phyloP scores from a whole-genome alignment of 139 green algal species.

The Tetraselmis striata region DNA sequence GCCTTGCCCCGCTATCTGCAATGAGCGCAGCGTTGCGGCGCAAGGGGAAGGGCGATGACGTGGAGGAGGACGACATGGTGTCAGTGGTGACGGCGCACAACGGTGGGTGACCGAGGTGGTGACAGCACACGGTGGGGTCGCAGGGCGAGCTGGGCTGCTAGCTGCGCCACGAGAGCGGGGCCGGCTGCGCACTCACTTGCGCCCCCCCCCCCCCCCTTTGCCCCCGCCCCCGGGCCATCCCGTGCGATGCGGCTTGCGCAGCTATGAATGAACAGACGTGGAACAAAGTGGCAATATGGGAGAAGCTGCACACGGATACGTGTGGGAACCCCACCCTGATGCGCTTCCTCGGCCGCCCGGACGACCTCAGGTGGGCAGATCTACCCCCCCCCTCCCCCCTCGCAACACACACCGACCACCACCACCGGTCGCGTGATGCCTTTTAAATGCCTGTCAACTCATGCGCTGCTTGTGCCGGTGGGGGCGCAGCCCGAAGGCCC shows the following conservation, averaged over 20 bases:
- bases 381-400: too few relatives aligned
- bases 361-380: slow-evolving; percentile 81
- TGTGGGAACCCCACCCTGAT: slow-evolving; percentile 67
- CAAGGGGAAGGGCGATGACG: slow-evolving; percentile 91
- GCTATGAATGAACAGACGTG: slow-evolving; percentile 95
- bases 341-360: slow-evolving; percentile 73
- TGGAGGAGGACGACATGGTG: slow-evolving; percentile 86
- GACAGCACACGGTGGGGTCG: too few relatives aligned
- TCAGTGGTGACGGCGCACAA: slow-evolving; percentile 82
- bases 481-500: slow-evolving; percentile 62
- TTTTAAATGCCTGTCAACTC: too few relatives aligned
- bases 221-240: too few relatives aligned
- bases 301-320: slow-evolving; percentile 68
- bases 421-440: too few relatives aligned
- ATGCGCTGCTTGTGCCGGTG: too few relatives aligned
- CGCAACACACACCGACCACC: too few relatives aligned
- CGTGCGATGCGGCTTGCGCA: too few relatives aligned
- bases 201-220: too few relatives aligned
- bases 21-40: slow-evolving; percentile 74
- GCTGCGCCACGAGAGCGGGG: not conserved
- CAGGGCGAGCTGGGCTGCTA: too few relatives aligned
- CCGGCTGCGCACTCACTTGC: not conserved
- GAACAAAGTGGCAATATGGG: slow-evolving; percentile 72
- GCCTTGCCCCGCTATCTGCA: too few relatives aligned
- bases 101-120: too few relatives aligned